Conservation (phyloP, 208 protist genomes). For the Trypanosomatidae sp. region DNA sequence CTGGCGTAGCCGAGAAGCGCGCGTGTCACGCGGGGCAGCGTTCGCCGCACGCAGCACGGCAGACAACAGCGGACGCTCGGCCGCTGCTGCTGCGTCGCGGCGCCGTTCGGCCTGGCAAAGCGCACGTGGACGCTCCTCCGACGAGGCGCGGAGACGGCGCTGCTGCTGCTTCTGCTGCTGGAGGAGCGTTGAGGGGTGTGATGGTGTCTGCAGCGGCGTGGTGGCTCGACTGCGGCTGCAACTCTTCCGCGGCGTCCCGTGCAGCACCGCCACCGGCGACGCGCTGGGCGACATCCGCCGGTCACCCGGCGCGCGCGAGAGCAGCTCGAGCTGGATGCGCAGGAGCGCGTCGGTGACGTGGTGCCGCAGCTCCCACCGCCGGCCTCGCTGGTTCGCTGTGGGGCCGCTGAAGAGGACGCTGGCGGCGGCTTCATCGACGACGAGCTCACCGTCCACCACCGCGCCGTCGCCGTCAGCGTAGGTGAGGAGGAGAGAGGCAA, state of each 20-base stretch:
- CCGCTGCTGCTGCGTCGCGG: too few relatives aligned
- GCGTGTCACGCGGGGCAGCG: constrained; percentile 9
- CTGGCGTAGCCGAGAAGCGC: constrained; percentile 17
- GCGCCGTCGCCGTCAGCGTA: not conserved
- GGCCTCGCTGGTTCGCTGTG: constrained; percentile 14
- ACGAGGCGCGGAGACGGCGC: too few relatives aligned
- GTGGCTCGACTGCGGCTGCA: too few relatives aligned
- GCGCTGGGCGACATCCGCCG: too few relatives aligned
- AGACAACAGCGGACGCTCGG: not conserved
- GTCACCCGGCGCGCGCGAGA: constrained; percentile 4
- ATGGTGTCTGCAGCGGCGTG: too few relatives aligned
- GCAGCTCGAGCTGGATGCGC: constrained; percentile 19
- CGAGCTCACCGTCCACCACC: constrained; percentile 12
- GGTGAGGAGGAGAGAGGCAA: constrained; percentile 20
- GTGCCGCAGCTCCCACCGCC: constrained; percentile 26
- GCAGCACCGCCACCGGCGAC: too few relatives aligned
- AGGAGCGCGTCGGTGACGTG: constrained; percentile 21
- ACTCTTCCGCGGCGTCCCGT: too few relatives aligned
- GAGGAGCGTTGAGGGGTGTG: too few relatives aligned
- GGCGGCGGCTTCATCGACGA: constrained; percentile 4
- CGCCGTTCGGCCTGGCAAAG: not conserved
- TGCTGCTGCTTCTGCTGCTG: too few relatives aligned
- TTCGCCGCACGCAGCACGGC: constrained; percentile 6
- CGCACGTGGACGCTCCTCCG: not conserved
- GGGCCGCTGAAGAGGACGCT: constrained; percentile 18